These are phyloP conservation scores for Avena atlantica DNA, from an alignment of 176 grass and related monocot species.

Conservation along the genomic window DNA sequence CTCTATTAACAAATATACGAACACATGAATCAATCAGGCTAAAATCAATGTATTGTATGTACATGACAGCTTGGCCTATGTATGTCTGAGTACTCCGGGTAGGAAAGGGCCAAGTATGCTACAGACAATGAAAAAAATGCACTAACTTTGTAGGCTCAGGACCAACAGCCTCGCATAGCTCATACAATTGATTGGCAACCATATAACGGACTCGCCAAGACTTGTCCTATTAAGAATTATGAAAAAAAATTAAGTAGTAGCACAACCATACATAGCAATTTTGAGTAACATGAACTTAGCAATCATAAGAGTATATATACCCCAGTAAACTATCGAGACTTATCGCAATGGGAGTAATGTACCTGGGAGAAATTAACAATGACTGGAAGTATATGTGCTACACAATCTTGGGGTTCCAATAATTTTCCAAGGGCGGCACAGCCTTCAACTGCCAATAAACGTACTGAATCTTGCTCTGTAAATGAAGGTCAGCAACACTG, in stretches of 20 bases:
- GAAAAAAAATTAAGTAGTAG: not conserved
- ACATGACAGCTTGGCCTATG: not conserved
- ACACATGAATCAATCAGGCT: constrained; percentile 14
- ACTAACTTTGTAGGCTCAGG: constrained; percentile 82
- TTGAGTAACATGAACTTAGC: constrained; percentile 25
- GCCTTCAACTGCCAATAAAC: constrained; percentile 90
- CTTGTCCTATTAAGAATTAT: constrained; percentile 71
- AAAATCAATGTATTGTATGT: constrained; percentile 14
- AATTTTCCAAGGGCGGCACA: constrained; percentile 94
- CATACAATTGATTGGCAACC: constrained; percentile 96
- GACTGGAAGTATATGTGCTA: constrained; percentile 82
- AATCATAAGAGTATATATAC: not conserved
- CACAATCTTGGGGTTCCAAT: constrained; percentile 93
- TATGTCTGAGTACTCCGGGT: not conserved
- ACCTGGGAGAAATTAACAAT: constrained; percentile 97
- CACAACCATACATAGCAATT: constrained; percentile 1
- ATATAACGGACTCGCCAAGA: constrained; percentile 98
- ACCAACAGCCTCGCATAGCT: constrained; percentile 89
- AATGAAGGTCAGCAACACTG: constrained; percentile 6
- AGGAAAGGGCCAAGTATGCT: not conserved
- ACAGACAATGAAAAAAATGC: constrained; percentile 26
- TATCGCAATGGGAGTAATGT: not conserved
- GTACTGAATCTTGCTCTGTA: constrained; percentile 97
- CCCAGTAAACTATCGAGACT: not conserved
- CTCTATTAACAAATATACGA: constrained; percentile 49